Conservation (phyloP, 2,329 filamentous ascomycete species). For the Huntiella abstrusa region DNA sequence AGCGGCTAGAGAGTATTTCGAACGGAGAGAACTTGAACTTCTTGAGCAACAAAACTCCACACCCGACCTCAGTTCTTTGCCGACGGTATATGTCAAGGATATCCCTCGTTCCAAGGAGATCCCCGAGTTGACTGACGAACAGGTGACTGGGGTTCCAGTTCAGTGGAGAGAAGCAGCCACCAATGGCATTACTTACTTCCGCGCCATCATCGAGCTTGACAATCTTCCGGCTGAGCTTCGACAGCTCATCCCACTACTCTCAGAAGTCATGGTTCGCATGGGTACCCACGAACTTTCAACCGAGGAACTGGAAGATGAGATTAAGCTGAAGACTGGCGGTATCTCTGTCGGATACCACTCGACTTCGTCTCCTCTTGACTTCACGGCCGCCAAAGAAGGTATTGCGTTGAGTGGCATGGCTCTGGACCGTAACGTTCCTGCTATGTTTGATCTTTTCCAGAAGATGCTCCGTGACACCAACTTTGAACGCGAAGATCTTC, state of each 20-base stretch:
- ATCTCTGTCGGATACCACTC: slow-evolving; percentile 70
- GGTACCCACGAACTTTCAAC: slow-evolving; percentile 76
- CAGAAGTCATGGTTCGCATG: slow-evolving; percentile 79
- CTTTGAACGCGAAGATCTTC: slow-evolving; percentile 67
- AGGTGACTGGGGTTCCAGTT: slow-evolving; percentile 44
- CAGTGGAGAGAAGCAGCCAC: slow-evolving; percentile 89
- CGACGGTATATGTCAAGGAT: slow-evolving; percentile 72
- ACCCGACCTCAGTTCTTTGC: slow-evolving; percentile 71
- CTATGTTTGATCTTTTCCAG: slow-evolving; percentile 74
- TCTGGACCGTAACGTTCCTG: slow-evolving; percentile 71
- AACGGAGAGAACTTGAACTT: slow-evolving; percentile 60
- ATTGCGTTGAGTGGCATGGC: slow-evolving; percentile 72
- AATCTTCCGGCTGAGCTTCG: slow-evolving; percentile 71
- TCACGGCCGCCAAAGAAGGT: slow-evolving; percentile 57
- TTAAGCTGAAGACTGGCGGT: slow-evolving; percentile 90
- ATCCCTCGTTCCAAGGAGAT: slow-evolving; percentile 62
- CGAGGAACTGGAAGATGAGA: slow-evolving; percentile 87
- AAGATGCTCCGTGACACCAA: slow-evolving; percentile 72
- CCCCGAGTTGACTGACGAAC: slow-evolving; percentile 41
- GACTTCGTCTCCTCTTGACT: slow-evolving; percentile 57
- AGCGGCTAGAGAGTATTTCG: slow-evolving; percentile 52
- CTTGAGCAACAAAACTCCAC: slow-evolving; percentile 67
- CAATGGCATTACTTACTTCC: slow-evolving; percentile 91
- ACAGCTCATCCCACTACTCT: slow-evolving; percentile 72
- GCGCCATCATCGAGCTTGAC: slow-evolving; percentile 63